A percentile compares a stretch with the other conserved stretches of the same genome.
phyloP scores from a whole-genome alignment of 1,284 basidiomycete species.

The Mrakiaceae sp. region DNA sequence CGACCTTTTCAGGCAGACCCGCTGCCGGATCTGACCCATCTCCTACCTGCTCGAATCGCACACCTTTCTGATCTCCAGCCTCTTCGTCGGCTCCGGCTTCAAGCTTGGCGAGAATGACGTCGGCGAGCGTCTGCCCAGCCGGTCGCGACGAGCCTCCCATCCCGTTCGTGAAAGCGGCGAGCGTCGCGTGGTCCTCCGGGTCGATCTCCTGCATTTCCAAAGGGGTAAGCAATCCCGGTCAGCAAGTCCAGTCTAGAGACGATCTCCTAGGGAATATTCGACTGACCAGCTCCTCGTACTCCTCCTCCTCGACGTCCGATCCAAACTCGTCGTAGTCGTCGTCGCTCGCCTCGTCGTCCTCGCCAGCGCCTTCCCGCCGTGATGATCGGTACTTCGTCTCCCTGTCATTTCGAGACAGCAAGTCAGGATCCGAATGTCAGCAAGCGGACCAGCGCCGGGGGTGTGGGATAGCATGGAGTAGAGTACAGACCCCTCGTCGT shows the following conservation, averaged over 20 bases:
- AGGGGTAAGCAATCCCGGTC: background rate
- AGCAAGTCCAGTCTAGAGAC: background rate
- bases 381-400: background rate
- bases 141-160: constrained; percentile 40
- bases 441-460: background rate
- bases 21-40: constrained; percentile 63
- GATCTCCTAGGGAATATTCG: background rate
- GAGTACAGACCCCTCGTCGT: constrained; percentile 22
- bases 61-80: constrained; percentile 23
- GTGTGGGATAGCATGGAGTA: background rate
- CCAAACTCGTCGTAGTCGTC: constrained; percentile 36
- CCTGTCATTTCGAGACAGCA: background rate
- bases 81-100: constrained; percentile 48
- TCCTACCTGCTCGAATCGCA: constrained; percentile 14
- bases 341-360: constrained; percentile 21
- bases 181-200: constrained; percentile 67
- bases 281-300: constrained; percentile 43
- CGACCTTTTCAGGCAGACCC: constrained; percentile 90
- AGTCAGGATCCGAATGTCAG: background rate
- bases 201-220: constrained; percentile 61
- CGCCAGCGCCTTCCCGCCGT: constrained; percentile 17
- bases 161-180: constrained; percentile 45
- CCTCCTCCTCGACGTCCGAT: constrained; percentile 32
- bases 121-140: constrained; percentile 76
- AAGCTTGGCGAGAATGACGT: constrained; percentile 90